Conservation (phyloP, 1,284 basidiomycete species). For the Fomes fomentarius region DNA sequence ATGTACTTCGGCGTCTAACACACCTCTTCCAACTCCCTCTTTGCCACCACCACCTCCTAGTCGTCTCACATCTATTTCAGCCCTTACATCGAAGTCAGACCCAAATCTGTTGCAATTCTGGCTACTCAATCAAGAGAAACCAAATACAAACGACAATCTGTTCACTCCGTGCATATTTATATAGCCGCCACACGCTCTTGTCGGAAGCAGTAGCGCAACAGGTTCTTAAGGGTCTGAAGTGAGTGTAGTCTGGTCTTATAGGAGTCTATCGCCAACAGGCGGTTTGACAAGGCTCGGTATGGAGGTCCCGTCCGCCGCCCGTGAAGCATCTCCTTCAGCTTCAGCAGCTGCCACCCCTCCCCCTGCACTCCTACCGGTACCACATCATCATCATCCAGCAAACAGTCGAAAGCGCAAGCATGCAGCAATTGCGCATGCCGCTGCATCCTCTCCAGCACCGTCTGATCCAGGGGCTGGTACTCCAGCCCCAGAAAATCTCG, state of each 20-base stretch:
- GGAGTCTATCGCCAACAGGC: slow-evolving; percentile 15
- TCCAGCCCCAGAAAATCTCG: slow-evolving; percentile 42
- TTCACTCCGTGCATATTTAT: background rate
- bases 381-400: slow-evolving; percentile 14
- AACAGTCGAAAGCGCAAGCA: slow-evolving; percentile 44
- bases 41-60: no score
- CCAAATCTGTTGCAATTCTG: no score
- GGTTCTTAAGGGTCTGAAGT: background rate
- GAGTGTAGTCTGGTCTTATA: background rate
- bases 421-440: slow-evolving; percentile 34
- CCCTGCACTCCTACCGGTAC: background rate
- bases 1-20: no score
- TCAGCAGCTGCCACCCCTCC: slow-evolving; percentile 31
- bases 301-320: slow-evolving; percentile 33
- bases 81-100: no score
- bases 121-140: no score
- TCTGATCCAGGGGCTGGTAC: slow-evolving; percentile 42
- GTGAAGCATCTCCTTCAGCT: slow-evolving; percentile 43
- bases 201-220: background rate
- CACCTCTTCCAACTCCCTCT: no score
- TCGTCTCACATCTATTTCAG: no score
- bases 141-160: no score
- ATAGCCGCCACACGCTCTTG: background rate
- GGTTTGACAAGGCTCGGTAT: slow-evolving; percentile 25
- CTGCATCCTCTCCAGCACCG: slow-evolving; percentile 49